phyloP scores from a whole-genome alignment of 805 yeast genomes.

The Kodamaea hsintzibuensis region DNA sequence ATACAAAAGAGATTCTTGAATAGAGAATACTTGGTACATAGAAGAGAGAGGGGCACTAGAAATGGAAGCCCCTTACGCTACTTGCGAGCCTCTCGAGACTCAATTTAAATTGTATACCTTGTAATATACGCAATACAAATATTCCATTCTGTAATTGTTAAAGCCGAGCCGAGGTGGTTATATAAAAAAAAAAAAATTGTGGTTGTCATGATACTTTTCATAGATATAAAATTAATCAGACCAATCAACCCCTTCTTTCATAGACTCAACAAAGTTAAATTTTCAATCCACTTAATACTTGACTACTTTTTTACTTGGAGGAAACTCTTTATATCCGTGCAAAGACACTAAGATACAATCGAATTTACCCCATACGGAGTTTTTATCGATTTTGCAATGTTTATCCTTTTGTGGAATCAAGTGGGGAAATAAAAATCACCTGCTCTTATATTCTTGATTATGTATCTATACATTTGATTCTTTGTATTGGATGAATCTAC shows the following conservation, averaged over 20 bases:
- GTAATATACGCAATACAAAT: background rate
- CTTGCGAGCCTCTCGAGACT: slow-evolving; percentile 1
- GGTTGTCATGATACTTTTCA: no score
- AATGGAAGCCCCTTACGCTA: slow-evolving; percentile 1
- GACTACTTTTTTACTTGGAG: no score
- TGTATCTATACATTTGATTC: background rate
- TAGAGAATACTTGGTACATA: background rate
- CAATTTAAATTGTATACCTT: background rate
- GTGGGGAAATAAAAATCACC: background rate
- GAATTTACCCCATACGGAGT: background rate
- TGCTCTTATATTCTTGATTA: background rate
- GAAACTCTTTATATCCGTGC: no score
- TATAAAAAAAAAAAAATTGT: no score
- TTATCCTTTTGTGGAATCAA: background rate
- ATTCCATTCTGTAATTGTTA: no score
- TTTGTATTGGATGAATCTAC: slow-evolving; percentile 75
- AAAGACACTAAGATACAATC: no score
- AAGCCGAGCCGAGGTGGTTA: no score
- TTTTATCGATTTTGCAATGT: background rate
- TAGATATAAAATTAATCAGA: no score
- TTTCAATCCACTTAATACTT: no score
- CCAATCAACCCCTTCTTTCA: no score
- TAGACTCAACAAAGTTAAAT: no score
- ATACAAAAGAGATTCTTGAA: slow-evolving; percentile 4
- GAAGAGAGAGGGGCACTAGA: background rate